phyloP scores from a whole-genome alignment of 345 rosid species.

The Euphorbia peplus region DNA sequence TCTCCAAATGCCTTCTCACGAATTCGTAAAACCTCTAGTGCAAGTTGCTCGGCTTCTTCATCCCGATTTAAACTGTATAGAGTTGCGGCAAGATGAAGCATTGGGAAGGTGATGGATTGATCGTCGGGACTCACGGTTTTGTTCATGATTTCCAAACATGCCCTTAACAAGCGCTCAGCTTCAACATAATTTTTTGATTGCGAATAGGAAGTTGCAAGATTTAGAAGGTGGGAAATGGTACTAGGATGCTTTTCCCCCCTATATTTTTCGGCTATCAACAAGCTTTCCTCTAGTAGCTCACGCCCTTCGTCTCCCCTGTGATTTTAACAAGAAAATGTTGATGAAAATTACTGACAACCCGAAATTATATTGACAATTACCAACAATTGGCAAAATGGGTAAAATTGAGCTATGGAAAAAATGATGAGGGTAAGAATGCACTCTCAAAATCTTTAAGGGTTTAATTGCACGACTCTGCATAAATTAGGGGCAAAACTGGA shows the following conservation, averaged over 20 bases:
- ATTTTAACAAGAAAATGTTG: background rate
- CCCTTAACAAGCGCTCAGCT: slow-evolving; percentile 74
- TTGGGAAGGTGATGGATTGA: slow-evolving; percentile 70
- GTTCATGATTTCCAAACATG: slow-evolving; percentile 57
- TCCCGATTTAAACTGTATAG: slow-evolving; percentile 62
- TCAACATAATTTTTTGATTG: slow-evolving; percentile 60
- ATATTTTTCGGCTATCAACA: slow-evolving; percentile 57
- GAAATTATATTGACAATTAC: too few species aligned
- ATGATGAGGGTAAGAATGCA: background rate
- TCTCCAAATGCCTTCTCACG: slow-evolving; percentile 75
- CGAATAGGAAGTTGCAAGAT: slow-evolving; percentile 76
- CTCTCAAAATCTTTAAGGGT: background rate
- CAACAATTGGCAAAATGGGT: background rate
- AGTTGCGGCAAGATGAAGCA: slow-evolving; percentile 71
- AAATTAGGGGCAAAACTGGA: background rate
- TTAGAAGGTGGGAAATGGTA: slow-evolving; percentile 62
- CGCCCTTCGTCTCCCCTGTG: slow-evolving; percentile 79
- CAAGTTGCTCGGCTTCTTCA: slow-evolving; percentile 70
- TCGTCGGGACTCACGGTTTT: slow-evolving; percentile 50
- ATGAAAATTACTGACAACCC: background rate
- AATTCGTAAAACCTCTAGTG: slow-evolving; percentile 52
- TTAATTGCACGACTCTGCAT: background rate
- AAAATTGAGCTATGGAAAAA: background rate
- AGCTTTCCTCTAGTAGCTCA: slow-evolving; percentile 75
- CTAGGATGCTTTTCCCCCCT: slow-evolving; percentile 71